Evolutionary conservation across 495 filamentous ascomycete genomes (phyloP).

Genomic region (Aspergillus ostianus): DNA sequence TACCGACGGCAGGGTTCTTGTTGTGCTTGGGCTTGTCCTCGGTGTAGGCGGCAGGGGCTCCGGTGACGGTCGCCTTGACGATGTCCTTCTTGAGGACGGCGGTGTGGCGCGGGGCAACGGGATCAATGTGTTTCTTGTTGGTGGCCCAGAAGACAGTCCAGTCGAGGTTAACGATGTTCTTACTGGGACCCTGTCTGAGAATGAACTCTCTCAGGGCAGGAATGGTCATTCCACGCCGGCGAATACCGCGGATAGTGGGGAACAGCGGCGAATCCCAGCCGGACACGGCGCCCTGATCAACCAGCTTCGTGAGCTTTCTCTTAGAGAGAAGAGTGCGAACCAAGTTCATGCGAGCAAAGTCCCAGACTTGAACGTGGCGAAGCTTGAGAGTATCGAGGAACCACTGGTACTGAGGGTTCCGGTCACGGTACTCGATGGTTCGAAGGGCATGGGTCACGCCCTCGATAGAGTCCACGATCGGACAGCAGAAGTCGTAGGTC

Average conservation of each 20-base stretch:
- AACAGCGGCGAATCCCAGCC: constrained; percentile 97
- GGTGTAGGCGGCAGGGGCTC: constrained; percentile 63
- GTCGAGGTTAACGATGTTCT: constrained; percentile 86
- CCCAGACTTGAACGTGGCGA: constrained; percentile 91
- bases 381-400: constrained; percentile 83
- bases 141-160: constrained; percentile 91
- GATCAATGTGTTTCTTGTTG: constrained; percentile 95
- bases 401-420: constrained; percentile 97
- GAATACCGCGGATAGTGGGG: constrained; percentile 87
- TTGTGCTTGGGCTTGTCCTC: constrained; percentile 80
- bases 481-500: constrained; percentile 92
- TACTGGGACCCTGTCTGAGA: constrained; percentile 84
- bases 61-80: constrained; percentile 67
- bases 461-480: constrained; percentile 85
- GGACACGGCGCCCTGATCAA: constrained; percentile 80
- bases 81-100: constrained; percentile 66
- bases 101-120: constrained; percentile 80
- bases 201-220: constrained; percentile 88
- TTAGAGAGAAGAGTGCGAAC: constrained; percentile 87
- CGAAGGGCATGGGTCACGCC: constrained; percentile 93
- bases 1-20: constrained; percentile 82
- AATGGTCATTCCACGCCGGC: constrained; percentile 87
- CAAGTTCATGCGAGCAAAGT: constrained; percentile 97
- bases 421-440: constrained; percentile 96
- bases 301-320: constrained; percentile 91